Conservation (phyloP, 805 yeast genomes). For the Yarrowia sp. region DNA sequence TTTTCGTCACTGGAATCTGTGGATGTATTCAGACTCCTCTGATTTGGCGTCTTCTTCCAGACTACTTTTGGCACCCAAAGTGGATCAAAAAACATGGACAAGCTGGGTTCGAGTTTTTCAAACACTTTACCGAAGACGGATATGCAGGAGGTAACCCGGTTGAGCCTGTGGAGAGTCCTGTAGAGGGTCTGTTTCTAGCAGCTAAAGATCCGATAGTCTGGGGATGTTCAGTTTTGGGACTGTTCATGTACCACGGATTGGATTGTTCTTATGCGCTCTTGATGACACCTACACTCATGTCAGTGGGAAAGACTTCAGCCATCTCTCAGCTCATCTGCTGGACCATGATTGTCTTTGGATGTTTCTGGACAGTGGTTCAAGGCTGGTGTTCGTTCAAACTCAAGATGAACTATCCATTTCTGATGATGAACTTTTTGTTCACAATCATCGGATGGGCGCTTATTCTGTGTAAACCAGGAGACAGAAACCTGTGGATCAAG, state of each 20-base stretch:
- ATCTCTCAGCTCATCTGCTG: constrained; percentile 13
- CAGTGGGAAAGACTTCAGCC: background rate
- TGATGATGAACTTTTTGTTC: background rate
- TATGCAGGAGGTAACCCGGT: constrained; percentile 8
- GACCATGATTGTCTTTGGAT: constrained; percentile 18
- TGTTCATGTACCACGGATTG: constrained; percentile 9
- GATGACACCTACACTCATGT: background rate
- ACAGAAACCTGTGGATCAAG: constrained; percentile 6
- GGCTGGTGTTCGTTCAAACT: constrained; percentile 7
- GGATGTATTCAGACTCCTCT: constrained; percentile 18
- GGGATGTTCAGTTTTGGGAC: background rate
- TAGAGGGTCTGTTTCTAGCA: background rate
- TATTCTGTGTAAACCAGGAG: constrained; percentile 1
- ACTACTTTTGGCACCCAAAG: constrained; percentile 5
- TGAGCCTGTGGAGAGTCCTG: background rate
- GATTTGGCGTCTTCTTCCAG: background rate
- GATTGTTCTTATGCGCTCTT: background rate
- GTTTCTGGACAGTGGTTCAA: constrained; percentile 3
- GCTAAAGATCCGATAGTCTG: constrained; percentile 1
- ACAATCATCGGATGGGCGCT: constrained; percentile 13
- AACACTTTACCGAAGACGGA: background rate
- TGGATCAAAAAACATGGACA: constrained; percentile 3
- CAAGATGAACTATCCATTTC: background rate
- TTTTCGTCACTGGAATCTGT: constrained; percentile 6
- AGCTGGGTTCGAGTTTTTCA: constrained; percentile 1